Conservation (phyloP, 768 basidiomycete species). For the Symmetrospora coprosmae region DNA sequence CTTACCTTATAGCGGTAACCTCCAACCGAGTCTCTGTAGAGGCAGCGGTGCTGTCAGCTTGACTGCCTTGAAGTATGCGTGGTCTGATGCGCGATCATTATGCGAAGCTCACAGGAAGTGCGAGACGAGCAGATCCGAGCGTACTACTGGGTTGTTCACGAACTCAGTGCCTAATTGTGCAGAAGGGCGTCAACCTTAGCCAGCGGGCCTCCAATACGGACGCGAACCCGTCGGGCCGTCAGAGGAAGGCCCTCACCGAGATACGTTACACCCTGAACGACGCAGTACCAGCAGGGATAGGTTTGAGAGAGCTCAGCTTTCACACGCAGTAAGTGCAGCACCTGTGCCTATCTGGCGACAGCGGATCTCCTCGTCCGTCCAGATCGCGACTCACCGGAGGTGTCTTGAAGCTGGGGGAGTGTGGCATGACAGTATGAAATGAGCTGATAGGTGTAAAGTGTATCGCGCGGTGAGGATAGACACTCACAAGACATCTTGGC, state of each 20-base stretch:
- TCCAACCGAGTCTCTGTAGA: slow-evolving; percentile 67
- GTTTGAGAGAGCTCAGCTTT: too few species aligned
- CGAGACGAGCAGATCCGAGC: slow-evolving; percentile 81
- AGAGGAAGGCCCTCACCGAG: slow-evolving; percentile 17
- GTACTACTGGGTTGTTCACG: slow-evolving; percentile 95
- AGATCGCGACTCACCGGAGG: slow-evolving; percentile 41
- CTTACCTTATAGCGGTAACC: slow-evolving; percentile 69
- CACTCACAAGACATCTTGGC: slow-evolving; percentile 60
- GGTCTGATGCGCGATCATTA: neutral
- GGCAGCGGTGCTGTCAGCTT: neutral
- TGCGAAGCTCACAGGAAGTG: slow-evolving; percentile 48
- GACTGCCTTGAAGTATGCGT: too few species aligned
- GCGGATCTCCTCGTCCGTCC: too few species aligned
- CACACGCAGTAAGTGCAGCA: too few species aligned
- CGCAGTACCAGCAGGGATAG: too few species aligned
- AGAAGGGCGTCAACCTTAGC: neutral
- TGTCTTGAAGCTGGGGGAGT: slow-evolving; percentile 45
- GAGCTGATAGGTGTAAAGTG: too few species aligned
- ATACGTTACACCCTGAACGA: slow-evolving; percentile 29
- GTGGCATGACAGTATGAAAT: neutral
- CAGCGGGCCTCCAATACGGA: neutral
- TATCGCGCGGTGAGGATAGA: too few species aligned
- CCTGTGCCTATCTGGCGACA: too few species aligned
- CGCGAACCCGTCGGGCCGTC: neutral
- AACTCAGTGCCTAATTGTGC: slow-evolving; percentile 76